Percentiles rank a stretch among this genome's conserved stretches.
These are phyloP conservation scores for Haplosporangium gracile DNA, from an alignment of 192 early-diverging fungal species.

Conservation along the genomic window DNA sequence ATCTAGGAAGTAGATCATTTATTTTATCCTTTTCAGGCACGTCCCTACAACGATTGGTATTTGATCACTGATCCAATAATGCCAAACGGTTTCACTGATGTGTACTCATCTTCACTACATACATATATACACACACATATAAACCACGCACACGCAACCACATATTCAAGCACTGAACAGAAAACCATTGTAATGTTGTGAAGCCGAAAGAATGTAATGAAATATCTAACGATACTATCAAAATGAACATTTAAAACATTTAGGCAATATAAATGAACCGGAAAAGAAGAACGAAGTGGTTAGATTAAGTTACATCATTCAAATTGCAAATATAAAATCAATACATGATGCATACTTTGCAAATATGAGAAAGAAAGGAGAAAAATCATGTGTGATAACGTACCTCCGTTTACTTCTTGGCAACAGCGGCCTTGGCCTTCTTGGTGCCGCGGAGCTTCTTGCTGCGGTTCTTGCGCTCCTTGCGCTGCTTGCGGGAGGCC, in stretches of 20 bases:
- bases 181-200: conserved; percentile 44
- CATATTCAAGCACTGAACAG: conserved; percentile 24
- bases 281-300: neutral
- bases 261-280: neutral
- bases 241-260: neutral
- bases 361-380: neutral
- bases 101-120: neutral
- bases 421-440: conserved; percentile 81
- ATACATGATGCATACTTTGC: neutral
- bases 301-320: neutral
- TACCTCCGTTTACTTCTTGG: conserved; percentile 70
- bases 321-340: neutral
- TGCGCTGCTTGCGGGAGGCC: conserved; percentile 96
- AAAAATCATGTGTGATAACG: neutral
- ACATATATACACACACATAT: neutral
- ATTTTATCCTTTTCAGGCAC: too few relatives aligned
- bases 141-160: neutral
- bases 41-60: too few relatives aligned
- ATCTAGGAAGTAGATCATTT: too few relatives aligned
- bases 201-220: conserved; percentile 29
- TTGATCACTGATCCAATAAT: too few relatives aligned
- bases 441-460: conserved; percentile 99
- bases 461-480: conserved; percentile 98
- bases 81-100: too few relatives aligned
- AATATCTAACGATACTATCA: conserved; percentile 31